Base-by-base conservation (phyloP, 371 early-diverging fungal genomes). In the Saksenaea oblongispora region DNA sequence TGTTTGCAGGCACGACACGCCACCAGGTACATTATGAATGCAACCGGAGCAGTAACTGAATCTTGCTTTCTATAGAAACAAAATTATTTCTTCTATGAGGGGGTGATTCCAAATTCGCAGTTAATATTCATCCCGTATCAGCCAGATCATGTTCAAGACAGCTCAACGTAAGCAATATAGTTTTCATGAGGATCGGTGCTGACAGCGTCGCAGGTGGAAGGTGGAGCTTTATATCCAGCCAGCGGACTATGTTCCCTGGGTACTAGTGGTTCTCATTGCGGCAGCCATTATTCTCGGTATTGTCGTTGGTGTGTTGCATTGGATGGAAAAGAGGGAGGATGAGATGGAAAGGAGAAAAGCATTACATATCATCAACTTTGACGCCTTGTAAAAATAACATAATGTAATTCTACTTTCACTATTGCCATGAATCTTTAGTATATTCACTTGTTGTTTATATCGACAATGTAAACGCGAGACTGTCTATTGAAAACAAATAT, bases 71-170 rank as follows among this genome's bases (percentile, higher is more conserved):
- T 63, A 53, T 59, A 73, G 63, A 55, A 54, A 35, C 72, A 59
- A 56, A 79, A 83, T 47, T 84, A 79, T 31, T 75, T 80, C 26
- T 79, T 87, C 34, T 92, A 88, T 62, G 85, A 85, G 54, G 96
- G 96, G 0, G 90, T 97, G 3, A 95, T 97, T 17, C 97, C 97
- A 0, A 97, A 97, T 67, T 94, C 95, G 2, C 93, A 95, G 63
- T 78, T 97, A 1, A 88, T 96, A 4, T 89, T 97, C 47, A 82
- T 92, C n/a, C 96, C 96, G 8, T 88, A 88, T 69, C 93, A 92
- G 65, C 77, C 86, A 1, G 76, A 75, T 3, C 72, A 72, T 55
- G 78, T 80, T 26, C 56, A 74, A 42, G 80, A 84, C 64, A 69
- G 87, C 51, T 75, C 75, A 58, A 75, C 82, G 69, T 71, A 65